Evolutionary conservation across 2,329 filamentous ascomycete genomes (phyloP).

Genomic region (Xylariaceae sp.): DNA sequence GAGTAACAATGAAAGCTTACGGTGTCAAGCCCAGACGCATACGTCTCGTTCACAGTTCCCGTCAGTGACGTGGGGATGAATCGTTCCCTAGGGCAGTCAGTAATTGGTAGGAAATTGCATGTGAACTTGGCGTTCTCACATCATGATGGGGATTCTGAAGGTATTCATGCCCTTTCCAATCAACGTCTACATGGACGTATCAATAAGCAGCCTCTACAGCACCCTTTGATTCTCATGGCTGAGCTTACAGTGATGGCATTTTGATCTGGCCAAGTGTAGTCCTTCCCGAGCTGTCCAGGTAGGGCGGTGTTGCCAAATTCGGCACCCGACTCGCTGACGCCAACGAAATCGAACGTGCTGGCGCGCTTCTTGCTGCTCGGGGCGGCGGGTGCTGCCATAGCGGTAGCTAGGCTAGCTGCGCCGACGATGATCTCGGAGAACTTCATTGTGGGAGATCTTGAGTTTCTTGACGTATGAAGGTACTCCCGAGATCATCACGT

Average conservation of each 20-base stretch:
- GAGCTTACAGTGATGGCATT: constrained; percentile 35
- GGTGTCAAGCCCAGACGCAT: constrained; percentile 24
- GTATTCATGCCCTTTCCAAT: constrained; percentile 51
- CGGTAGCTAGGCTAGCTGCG: constrained; percentile 28
- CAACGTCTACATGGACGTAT: constrained; percentile 35
- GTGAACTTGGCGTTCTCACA: constrained; percentile 35
- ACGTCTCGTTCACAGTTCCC: constrained; percentile 30
- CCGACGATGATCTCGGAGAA: constrained; percentile 30
- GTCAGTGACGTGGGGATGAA: constrained; percentile 47
- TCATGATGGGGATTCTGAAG: constrained; percentile 53
- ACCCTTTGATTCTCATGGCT: constrained; percentile 1
- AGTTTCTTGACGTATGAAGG: no score
- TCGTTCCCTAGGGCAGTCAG: constrained; percentile 47
- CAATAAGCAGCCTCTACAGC: constrained; percentile 1
- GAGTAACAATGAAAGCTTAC: constrained; percentile 12
- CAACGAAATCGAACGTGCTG: constrained; percentile 33
- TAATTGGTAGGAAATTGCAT: neutral
- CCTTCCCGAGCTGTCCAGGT: constrained; percentile 52
- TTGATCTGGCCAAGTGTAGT: constrained; percentile 58
- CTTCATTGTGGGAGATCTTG: constrained; percentile 27
- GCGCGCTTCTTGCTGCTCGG: constrained; percentile 31
- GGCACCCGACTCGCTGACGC: constrained; percentile 45
- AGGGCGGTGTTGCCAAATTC: constrained; percentile 57
- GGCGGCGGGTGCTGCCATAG: constrained; percentile 28
- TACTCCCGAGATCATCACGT: constrained; percentile 6